Evolutionary conservation across 352 stramenopile genomes (phyloP).

Genomic region (Globisporangium lucens): DNA sequence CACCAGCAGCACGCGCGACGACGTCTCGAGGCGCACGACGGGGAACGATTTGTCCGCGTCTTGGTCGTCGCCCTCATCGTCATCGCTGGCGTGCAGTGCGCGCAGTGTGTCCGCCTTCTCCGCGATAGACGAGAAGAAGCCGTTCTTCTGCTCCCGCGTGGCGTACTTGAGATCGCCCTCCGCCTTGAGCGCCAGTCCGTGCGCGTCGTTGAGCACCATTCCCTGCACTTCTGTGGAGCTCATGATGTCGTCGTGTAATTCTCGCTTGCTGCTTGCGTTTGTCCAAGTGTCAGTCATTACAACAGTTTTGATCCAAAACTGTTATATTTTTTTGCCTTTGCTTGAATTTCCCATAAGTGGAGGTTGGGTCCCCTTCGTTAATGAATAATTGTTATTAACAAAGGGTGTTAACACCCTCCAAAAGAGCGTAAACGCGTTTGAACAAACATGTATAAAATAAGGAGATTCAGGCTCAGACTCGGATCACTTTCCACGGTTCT

Average conservation of each 20-base stretch:
- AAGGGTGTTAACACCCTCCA: too few species aligned
- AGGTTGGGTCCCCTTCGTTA: too few species aligned
- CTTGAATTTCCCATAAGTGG: too few species aligned
- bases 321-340: too few species aligned
- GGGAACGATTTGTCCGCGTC: slow-evolving; percentile 25
- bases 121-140: slow-evolving; percentile 77
- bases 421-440: too few species aligned
- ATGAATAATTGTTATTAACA: too few species aligned
- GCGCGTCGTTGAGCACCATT: slow-evolving; percentile 73
- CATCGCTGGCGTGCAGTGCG: slow-evolving; percentile 29
- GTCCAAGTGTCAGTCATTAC: not conserved
- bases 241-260: slow-evolving; percentile 22
- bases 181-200: slow-evolving; percentile 66
- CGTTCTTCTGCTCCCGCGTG: slow-evolving; percentile 41
- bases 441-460: not conserved
- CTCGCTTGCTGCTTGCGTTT: not conserved
- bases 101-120: slow-evolving; percentile 59
- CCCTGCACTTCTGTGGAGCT: slow-evolving; percentile 41
- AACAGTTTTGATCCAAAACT: too few species aligned
- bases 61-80: slow-evolving; percentile 25
- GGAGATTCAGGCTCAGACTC: not conserved
- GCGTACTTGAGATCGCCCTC: slow-evolving; percentile 59
- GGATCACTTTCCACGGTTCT: not conserved
- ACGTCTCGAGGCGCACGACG: slow-evolving; percentile 54
- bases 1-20: slow-evolving; percentile 50